phyloP scores from a whole-genome alignment of 768 basidiomycete species.

The Boletales sp. region DNA sequence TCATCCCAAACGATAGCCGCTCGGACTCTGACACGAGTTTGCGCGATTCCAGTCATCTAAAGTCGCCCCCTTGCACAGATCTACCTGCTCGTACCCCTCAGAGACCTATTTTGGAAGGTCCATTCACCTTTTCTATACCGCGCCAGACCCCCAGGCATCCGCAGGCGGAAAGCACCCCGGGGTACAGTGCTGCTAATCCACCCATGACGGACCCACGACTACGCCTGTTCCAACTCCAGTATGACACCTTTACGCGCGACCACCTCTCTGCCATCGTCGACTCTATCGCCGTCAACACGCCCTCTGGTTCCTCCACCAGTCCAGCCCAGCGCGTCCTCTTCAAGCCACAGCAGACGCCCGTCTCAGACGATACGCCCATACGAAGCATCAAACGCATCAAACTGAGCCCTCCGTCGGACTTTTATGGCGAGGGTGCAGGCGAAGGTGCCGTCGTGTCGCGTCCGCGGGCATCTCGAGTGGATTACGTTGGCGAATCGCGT shows the following conservation, averaged over 20 bases:
- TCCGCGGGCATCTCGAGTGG: conserved; percentile 47
- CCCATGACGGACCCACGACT: conserved; percentile 68
- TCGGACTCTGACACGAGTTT: conserved; percentile 21
- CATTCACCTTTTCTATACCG: conserved; percentile 76
- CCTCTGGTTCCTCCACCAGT: conserved; percentile 52
- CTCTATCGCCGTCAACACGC: conserved; percentile 81
- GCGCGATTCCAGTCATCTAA: conserved; percentile 8
- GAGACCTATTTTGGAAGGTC: conserved; percentile 48
- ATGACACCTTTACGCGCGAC: conserved; percentile 94
- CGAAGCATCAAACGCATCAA: conserved; percentile 80
- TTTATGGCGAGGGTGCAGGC: conserved; percentile 47
- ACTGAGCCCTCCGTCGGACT: conserved; percentile 65
- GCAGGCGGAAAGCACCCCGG: conserved; percentile 63
- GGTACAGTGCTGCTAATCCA: conserved; percentile 20
- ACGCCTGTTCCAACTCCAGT: conserved; percentile 88
- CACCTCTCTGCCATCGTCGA: conserved; percentile 93
- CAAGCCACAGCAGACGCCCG: conserved; percentile 43
- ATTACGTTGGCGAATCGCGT: conserved; percentile 75
- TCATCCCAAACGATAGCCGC: conserved; percentile 27
- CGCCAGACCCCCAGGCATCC: conserved; percentile 38
- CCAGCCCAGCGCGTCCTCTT: conserved; percentile 42
- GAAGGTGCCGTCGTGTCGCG: conserved; percentile 48
- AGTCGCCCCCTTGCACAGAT: conserved; percentile 8
- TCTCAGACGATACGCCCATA: conserved; percentile 45
- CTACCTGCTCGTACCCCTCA: conserved; percentile 27